Percentiles rank a stretch among this genome's conserved stretches.
Evolutionary conservation across 139 green algal species (phyloP).

Genomic region (Spirogloea muscicola): DNA sequence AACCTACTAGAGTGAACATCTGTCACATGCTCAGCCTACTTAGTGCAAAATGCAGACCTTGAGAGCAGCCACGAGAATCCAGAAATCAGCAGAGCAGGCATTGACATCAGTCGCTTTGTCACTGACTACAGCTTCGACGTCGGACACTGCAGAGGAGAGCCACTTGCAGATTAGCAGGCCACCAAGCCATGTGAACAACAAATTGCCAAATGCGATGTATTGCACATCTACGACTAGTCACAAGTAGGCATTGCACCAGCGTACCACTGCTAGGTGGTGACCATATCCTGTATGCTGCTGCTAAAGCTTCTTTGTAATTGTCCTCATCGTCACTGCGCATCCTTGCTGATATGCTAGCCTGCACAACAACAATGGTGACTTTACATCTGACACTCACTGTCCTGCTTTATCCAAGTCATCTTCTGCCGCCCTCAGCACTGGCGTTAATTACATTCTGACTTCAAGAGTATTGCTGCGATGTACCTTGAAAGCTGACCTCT

Average conservation of each 20-base stretch:
- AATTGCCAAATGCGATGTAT: too few relatives aligned
- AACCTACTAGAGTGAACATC: neutral
- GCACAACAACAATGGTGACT: too few relatives aligned
- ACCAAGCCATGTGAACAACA: too few relatives aligned
- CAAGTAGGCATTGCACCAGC: too few relatives aligned
- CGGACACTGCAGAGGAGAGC: too few relatives aligned
- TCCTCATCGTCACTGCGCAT: slow-evolving; percentile 58
- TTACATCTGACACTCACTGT: too few relatives aligned
- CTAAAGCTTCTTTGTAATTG: slow-evolving; percentile 85
- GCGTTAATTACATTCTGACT: too few relatives aligned
- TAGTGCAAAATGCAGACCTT: slow-evolving; percentile 23
- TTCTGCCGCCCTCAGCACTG: too few relatives aligned
- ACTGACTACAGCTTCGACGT: slow-evolving; percentile 19
- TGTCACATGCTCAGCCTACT: neutral
- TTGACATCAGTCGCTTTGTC: slow-evolving; percentile 23
- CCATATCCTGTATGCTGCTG: slow-evolving; percentile 76
- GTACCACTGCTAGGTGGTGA: slow-evolving; percentile 50
- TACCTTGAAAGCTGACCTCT: slow-evolving; percentile 69
- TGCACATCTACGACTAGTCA: too few relatives aligned
- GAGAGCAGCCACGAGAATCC: slow-evolving; percentile 41
- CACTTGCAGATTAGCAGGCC: too few relatives aligned
- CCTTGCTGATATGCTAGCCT: slow-evolving; percentile 10
- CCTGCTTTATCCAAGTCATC: too few relatives aligned
- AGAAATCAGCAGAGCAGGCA: slow-evolving; percentile 28
- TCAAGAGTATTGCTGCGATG: too few relatives aligned